A percentile compares a stretch with the other conserved stretches of the same genome.
Evolutionary conservation across 441 rosid genomes (phyloP).

Genomic region (Breynia disticha): DNA sequence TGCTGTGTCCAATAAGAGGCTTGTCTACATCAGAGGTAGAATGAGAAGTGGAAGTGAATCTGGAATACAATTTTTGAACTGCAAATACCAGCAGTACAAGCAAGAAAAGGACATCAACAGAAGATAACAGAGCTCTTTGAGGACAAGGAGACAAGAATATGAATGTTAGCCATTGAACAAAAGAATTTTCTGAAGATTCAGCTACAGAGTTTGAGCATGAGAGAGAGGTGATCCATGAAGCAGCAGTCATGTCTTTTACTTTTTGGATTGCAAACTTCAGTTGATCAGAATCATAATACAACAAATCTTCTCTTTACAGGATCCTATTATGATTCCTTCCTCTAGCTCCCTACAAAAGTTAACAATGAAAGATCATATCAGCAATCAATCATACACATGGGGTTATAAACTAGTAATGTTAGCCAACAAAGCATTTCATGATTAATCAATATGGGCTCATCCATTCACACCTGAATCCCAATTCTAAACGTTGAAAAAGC

Average conservation of each 20-base stretch:
- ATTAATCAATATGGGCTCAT: too few relatives aligned
- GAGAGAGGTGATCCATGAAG: conserved; percentile 41
- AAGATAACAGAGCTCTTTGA: conserved; percentile 51
- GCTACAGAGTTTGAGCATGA: conserved; percentile 46
- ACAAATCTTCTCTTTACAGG: neutral
- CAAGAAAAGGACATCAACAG: conserved; percentile 49
- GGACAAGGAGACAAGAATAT: conserved; percentile 69
- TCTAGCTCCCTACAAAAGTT: conserved; percentile 1
- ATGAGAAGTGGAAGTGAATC: conserved; percentile 21
- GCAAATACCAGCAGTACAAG: conserved; percentile 40
- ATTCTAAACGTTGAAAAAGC: too few relatives aligned
- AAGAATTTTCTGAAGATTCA: conserved; percentile 23
- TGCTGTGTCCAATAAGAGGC: conserved; percentile 40
- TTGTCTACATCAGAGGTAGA: conserved; percentile 30
- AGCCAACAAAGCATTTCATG: too few relatives aligned
- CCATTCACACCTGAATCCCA: too few relatives aligned
- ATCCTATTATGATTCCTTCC: conserved; percentile 1
- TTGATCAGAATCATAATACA: neutral
- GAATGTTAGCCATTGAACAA: conserved; percentile 65
- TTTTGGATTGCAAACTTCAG: neutral
- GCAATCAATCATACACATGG: neutral
- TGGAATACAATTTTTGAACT: conserved; percentile 38
- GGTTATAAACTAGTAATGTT: too few relatives aligned
- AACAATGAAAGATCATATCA: neutral
- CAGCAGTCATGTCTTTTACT: conserved; percentile 30